Evolutionary conservation across 805 yeast genomes (phyloP), one percentile per base, ranked within the genome.

Genomic region (Nakazawaea populi): DNA sequence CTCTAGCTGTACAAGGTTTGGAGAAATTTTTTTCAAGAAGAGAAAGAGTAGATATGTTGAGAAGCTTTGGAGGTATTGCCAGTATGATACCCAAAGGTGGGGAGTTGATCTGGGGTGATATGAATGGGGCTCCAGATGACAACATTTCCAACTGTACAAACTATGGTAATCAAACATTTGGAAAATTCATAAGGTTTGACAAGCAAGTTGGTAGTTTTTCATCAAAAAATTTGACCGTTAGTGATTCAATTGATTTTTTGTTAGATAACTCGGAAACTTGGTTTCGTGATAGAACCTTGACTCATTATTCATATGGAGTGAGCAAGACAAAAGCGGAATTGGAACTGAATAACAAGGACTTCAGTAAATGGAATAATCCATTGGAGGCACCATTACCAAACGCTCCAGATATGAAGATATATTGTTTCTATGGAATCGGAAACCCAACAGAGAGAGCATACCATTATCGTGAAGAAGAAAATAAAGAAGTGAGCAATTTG

Each of bases 31-130:
- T 94, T 66, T 85, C 94, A 47, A 79, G 96, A 63, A 79, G 81
- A 54, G 99, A 92, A 68, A 79, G 99, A 57, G 80, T 89, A 6
- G 95, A 89, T 55, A 75, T 94, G 86, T 64, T 90, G 46, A 76
- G 89, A 55, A 75, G 92, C 1, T 92, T 89, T 75, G 96, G 96
- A n/a, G 98, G 98, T 10, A 74, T 94, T 44, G 90, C 97, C 12
- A 81, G 94, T 51, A 94, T 94, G 99, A 62, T 94, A 31, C 99
- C 99, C 24, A 94, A 92, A 65, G 99, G 99, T 42, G 98, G 97
- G 3, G 84, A 83, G 37, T 62, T 80, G 5, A 79, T 94, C 34
- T 94, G 99, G 99, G 99, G 99, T 4, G 75, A 79, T 58, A 56
- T 76, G 49, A 64, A 73, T 2, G 60, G 69, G 12, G 85, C 92